Conservation (phyloP, 768 basidiomycete species). For the Fibroporia radiculosa region DNA sequence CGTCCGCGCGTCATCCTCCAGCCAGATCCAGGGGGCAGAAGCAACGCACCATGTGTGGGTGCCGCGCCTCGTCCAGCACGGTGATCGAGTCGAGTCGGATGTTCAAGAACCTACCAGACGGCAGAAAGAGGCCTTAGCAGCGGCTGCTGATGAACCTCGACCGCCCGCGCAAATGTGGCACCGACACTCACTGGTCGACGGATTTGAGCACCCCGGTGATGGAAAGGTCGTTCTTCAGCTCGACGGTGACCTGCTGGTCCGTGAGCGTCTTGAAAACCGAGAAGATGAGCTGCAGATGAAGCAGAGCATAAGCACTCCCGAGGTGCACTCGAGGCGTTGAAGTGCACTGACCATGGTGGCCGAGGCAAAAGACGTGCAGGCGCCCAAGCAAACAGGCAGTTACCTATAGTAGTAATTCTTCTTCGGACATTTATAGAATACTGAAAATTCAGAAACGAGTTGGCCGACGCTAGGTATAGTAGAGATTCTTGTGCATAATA, state of each 20-base stretch:
- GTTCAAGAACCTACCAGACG: conserved; percentile 74
- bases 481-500: background rate
- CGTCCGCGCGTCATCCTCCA: background rate
- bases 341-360: background rate
- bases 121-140: background rate
- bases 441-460: too few relatives aligned
- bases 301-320: background rate
- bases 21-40: too few relatives aligned
- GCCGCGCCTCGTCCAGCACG: conserved; percentile 84
- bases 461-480: background rate
- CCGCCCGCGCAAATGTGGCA: background rate
- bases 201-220: conserved; percentile 95
- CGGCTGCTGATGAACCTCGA: background rate
- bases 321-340: background rate
- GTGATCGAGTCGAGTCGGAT: conserved; percentile 93
- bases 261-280: conserved; percentile 99
- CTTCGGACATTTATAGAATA: conserved; percentile 26
- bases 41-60: conserved; percentile 88
- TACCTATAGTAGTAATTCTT: background rate
- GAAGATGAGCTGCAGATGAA: conserved; percentile 70
- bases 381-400: background rate
- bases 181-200: conserved; percentile 84
- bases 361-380: too few relatives aligned
- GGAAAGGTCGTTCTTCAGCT: conserved; percentile 97
- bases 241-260: conserved; percentile 93